Evolutionary conservation across 2,329 filamentous ascomycete species (phyloP).

Genomic region (Fusarium albidum): DNA sequence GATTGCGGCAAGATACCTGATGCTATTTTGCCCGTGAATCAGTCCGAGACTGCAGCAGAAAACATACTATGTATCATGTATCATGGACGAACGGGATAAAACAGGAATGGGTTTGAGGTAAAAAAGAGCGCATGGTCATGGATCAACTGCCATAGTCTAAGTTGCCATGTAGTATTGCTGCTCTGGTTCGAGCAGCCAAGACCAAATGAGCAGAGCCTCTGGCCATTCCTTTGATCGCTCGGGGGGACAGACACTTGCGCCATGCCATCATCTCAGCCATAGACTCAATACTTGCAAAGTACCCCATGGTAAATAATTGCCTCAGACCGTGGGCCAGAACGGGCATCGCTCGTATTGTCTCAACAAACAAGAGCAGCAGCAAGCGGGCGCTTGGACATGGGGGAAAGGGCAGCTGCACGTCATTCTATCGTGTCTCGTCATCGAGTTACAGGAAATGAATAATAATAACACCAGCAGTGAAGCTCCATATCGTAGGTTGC

Average conservation of each 20-base stretch:
- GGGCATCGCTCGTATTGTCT: slow-evolving; percentile 7
- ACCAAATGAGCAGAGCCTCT: slow-evolving; percentile 31
- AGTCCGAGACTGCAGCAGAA: slow-evolving; percentile 23
- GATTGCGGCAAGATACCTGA: slow-evolving; percentile 37
- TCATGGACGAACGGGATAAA: slow-evolving; percentile 16
- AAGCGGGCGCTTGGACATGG: slow-evolving; percentile 25
- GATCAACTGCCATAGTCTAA: slow-evolving; percentile 13
- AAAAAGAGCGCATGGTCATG: slow-evolving; percentile 20
- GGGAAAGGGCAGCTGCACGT: slow-evolving; percentile 28
- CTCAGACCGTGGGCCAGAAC: slow-evolving; percentile 10
- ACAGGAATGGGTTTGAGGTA: slow-evolving; percentile 24
- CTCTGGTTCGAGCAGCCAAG: slow-evolving; percentile 22
- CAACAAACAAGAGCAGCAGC: slow-evolving; percentile 12
- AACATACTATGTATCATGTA: slow-evolving; percentile 12
- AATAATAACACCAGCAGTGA: slow-evolving; percentile 15
- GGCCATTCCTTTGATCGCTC: slow-evolving; percentile 17
- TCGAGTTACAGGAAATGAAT: slow-evolving; percentile 16
- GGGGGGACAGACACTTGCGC: slow-evolving; percentile 11
- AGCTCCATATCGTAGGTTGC: slow-evolving; percentile 28
- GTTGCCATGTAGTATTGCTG: slow-evolving; percentile 12
- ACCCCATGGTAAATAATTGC: slow-evolving; percentile 26
- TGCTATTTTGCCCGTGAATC: slow-evolving; percentile 30
- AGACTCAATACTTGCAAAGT: background rate
- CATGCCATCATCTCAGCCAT: slow-evolving; percentile 20
- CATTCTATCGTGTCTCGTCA: slow-evolving; percentile 15